Evolutionary conservation across 805 yeast genomes (phyloP).

Genomic region (Saccharomycopsis fibuligera): DNA sequence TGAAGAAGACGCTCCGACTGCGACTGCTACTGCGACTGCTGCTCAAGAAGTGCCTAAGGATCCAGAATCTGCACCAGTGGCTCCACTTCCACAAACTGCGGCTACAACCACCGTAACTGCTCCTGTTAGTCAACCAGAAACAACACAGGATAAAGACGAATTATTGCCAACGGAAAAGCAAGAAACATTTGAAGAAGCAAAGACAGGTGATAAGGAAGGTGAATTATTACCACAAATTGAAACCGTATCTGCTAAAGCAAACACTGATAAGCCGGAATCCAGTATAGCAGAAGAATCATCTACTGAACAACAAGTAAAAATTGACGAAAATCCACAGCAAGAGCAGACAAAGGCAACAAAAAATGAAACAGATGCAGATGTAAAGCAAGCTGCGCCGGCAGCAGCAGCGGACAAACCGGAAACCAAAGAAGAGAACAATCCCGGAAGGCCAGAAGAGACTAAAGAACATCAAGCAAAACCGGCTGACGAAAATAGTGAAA

Average conservation of each 20-base stretch:
- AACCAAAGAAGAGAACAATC: slow-evolving; percentile 52
- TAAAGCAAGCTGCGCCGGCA: background rate
- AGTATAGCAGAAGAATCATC: background rate
- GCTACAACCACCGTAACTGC: background rate
- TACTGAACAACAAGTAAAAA: no score
- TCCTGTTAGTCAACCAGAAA: background rate
- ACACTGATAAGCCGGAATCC: background rate
- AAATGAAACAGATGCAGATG: background rate
- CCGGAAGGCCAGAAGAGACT: slow-evolving; percentile 46
- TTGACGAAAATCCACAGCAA: background rate
- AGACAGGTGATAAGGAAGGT: background rate
- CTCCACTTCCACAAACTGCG: background rate
- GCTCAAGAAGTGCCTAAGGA: background rate
- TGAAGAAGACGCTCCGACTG: background rate
- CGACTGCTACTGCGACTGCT: background rate
- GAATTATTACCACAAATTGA: background rate
- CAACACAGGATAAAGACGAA: no score
- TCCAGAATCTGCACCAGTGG: background rate
- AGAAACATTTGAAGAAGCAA: background rate
- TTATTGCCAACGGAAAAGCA: no score
- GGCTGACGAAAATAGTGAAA: background rate
- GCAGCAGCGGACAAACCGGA: slow-evolving; percentile 28
- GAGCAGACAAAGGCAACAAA: background rate
- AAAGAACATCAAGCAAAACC: background rate
- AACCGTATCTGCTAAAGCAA: background rate